phyloP scores from a whole-genome alignment of 2,329 filamentous ascomycete genomes.

The Neophaeococcomyces aloes region DNA sequence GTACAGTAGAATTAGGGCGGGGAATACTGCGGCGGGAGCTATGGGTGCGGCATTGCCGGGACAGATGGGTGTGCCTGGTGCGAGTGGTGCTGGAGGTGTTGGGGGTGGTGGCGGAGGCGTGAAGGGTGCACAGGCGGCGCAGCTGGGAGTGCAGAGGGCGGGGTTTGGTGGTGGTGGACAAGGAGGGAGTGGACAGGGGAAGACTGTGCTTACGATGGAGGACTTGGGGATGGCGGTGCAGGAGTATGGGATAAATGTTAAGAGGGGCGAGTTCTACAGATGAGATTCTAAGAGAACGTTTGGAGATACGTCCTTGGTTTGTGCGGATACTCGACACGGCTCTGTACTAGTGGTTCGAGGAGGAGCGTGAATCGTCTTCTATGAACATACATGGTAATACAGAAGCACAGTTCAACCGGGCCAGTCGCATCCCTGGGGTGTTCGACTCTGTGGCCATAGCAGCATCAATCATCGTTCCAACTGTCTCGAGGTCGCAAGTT shows the following conservation, averaged over 20 bases:
- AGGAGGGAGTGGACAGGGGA: constrained; percentile 69
- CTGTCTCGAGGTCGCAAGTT: no score
- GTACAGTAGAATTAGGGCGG: constrained; percentile 90
- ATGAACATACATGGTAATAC: no score
- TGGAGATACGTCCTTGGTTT: no score
- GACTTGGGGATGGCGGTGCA: constrained; percentile 95
- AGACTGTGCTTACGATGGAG: constrained; percentile 96
- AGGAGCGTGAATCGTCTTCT: no score
- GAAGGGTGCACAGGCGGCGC: constrained; percentile 40
- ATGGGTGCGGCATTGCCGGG: constrained; percentile 50
- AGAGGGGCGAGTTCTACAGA: constrained; percentile 93
- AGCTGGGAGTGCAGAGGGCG: constrained; percentile 63
- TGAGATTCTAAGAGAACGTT: constrained; percentile 31
- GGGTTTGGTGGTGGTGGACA: constrained; percentile 82
- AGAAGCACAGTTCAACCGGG: no score
- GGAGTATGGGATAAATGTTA: constrained; percentile 96
- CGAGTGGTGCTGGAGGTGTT: constrained; percentile 25
- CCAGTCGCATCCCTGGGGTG: no score
- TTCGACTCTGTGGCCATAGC: no score
- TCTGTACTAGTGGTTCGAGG: no score
- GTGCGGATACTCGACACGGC: no score
- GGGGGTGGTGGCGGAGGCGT: constrained; percentile 30
- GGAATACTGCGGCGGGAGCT: constrained; percentile 83
- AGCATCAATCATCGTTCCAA: no score
- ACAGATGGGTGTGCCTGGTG: constrained; percentile 36